Percentiles rank a stretch among this genome's conserved stretches.
Evolutionary conservation across 441 rosid genomes (phyloP).

Genomic region (Arabidopsis lyrata): DNA sequence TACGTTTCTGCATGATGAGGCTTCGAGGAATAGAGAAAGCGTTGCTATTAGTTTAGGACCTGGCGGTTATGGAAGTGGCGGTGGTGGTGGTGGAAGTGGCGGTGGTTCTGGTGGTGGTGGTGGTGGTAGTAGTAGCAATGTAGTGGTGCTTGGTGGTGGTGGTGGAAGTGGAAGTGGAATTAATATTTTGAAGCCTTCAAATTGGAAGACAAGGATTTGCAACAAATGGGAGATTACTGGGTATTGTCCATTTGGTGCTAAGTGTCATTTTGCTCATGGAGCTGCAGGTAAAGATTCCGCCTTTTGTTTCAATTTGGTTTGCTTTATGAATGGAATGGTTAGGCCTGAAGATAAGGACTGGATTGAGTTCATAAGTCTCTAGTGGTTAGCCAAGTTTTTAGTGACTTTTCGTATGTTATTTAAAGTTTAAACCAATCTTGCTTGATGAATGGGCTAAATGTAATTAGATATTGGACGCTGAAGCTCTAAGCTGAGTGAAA

Average conservation of each 20-base stretch:
- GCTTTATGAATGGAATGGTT: slow-evolving; percentile 12
- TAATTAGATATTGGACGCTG: slow-evolving; percentile 4
- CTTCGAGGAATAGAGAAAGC: slow-evolving; percentile 88
- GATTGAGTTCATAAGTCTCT: slow-evolving; percentile 13
- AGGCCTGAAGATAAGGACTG: background rate
- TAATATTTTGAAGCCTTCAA: slow-evolving; percentile 38
- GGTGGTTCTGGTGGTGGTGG: background rate
- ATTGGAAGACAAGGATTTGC: slow-evolving; percentile 91
- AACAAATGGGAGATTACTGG: slow-evolving; percentile 94
- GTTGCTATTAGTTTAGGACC: slow-evolving; percentile 94
- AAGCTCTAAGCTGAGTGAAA: slow-evolving; percentile 1
- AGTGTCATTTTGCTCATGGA: slow-evolving; percentile 97
- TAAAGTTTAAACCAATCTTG: background rate
- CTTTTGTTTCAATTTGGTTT: background rate
- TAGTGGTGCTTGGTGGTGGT: slow-evolving; percentile 41
- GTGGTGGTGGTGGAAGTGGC: slow-evolving; percentile 36
- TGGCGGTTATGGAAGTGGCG: slow-evolving; percentile 73
- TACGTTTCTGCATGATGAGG: slow-evolving; percentile 88
- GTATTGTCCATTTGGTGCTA: slow-evolving; percentile 84
- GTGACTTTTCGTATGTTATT: background rate
- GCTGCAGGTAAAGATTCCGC: slow-evolving; percentile 59
- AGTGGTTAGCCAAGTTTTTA: background rate
- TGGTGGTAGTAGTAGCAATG: slow-evolving; percentile 34
- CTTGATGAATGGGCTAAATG: slow-evolving; percentile 23
- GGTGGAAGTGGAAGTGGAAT: slow-evolving; percentile 38